Percentiles rank a stretch among this genome's conserved stretches.
Evolutionary conservation across 2,329 filamentous ascomycete species (phyloP).

Genomic region (Colletotrichum cordylinicola): DNA sequence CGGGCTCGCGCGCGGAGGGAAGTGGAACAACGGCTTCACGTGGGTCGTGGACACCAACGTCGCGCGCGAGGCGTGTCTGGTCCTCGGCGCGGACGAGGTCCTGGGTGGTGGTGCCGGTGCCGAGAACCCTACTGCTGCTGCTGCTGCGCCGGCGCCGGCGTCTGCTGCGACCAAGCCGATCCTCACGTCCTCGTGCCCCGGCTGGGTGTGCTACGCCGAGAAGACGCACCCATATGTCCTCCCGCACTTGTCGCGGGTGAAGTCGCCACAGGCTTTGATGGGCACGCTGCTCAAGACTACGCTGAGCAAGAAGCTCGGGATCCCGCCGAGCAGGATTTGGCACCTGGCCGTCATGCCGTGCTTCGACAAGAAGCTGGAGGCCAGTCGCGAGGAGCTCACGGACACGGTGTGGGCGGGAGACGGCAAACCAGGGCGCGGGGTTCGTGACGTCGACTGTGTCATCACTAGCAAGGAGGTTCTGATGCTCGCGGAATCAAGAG

Average conservation of each 20-base stretch:
- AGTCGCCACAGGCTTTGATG: constrained; percentile 91
- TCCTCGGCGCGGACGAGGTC: constrained; percentile 78
- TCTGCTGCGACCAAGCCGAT: constrained; percentile 57
- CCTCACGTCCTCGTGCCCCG: constrained; percentile 89
- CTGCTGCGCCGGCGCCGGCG: constrained; percentile 10
- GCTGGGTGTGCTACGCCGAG: constrained; percentile 98
- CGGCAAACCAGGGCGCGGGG: constrained; percentile 54
- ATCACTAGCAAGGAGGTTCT: constrained; percentile 96
- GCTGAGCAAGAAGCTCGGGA: constrained; percentile 73
- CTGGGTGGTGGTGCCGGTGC: constrained; percentile 32
- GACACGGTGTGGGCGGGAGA: constrained; percentile 73
- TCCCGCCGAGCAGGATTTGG: constrained; percentile 85
- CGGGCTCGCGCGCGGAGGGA: constrained; percentile 74
- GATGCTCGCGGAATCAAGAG: constrained; percentile 83
- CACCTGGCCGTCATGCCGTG: constrained; percentile 97
- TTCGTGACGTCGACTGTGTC: constrained; percentile 95
- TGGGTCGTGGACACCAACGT: constrained; percentile 93
- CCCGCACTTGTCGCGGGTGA: constrained; percentile 87
- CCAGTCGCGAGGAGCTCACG: constrained; percentile 90
- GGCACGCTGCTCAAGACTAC: constrained; percentile 91
- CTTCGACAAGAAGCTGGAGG: constrained; percentile 98
- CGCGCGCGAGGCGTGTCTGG: constrained; percentile 82
- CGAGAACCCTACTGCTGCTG: not conserved
- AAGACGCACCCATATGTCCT: constrained; percentile 96
- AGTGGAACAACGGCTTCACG: constrained; percentile 77